Percentiles rank a stretch among this genome's conserved stretches.
Conservation (phyloP, 1,284 basidiomycete species). For the Papiliotrema fonsecae region DNA sequence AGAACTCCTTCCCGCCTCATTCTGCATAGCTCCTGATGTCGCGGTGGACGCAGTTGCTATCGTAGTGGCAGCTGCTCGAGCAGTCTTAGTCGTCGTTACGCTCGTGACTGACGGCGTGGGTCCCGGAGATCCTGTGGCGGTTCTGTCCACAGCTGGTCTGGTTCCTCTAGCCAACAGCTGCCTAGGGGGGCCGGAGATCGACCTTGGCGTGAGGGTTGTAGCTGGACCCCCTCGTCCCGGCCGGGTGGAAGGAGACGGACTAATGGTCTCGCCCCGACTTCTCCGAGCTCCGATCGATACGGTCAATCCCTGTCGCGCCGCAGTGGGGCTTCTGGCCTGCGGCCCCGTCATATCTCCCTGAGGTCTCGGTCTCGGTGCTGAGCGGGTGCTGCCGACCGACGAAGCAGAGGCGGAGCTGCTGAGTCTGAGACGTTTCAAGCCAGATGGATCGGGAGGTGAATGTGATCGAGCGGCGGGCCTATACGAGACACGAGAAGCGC, state of each 20-base stretch:
- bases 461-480: slow-evolving; percentile 3
- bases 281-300: slow-evolving; percentile 18
- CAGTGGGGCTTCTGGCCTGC: slow-evolving; percentile 27
- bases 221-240: slow-evolving; percentile 7
- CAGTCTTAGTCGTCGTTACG: slow-evolving; percentile 6
- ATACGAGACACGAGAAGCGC: background rate
- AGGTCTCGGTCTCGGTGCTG: slow-evolving; percentile 4
- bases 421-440: slow-evolving; percentile 30
- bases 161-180: slow-evolving; percentile 1
- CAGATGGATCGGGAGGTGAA: slow-evolving; percentile 19
- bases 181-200: slow-evolving; percentile 1
- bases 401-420: slow-evolving; percentile 27
- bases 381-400: slow-evolving; percentile 13
- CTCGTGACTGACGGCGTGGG: slow-evolving; percentile 16
- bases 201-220: slow-evolving; percentile 2
- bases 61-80: slow-evolving; percentile 7
- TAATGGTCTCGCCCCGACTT: slow-evolving; percentile 3
- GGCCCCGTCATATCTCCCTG: slow-evolving; percentile 13
- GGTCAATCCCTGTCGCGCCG: slow-evolving; percentile 18
- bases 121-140: background rate
- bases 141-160: background rate
- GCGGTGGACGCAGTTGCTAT: background rate
- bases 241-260: slow-evolving; percentile 17
- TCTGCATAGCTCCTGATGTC: background rate
- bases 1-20: too few relatives aligned